Base-by-base conservation (phyloP, 495 filamentous ascomycete species). In the Annulohypoxylon stygium region DNA sequence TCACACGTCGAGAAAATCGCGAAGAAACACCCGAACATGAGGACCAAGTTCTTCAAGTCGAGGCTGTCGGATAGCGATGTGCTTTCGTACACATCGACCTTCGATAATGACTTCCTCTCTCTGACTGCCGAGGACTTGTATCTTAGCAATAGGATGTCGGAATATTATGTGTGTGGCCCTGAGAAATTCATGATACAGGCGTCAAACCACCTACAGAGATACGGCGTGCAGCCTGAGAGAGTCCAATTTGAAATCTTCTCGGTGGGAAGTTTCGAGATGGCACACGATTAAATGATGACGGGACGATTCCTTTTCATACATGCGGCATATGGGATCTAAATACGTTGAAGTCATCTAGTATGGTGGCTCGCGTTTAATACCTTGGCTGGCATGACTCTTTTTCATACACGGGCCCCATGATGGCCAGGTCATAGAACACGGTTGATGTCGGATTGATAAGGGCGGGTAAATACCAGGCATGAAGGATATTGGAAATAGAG, bases 151-250 rank as follows among this genome's bases (percentile, higher is more conserved):
- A 26, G 76, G 2, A 73, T 71, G 50, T 82, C 91, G 0, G 83
- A 88, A 75, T 94, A 93, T 71, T 93, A 86, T 72, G 77, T 93
- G 47, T 93, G 91, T 66, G 90, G 90, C 1, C 89, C 89, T 0
- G 82, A 81, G 45, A 74, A 76, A 25, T 91, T 91, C 79, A 91
- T 91, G 89, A 72, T 76, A 2, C 84, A 85, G 54, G 83, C 84
- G 33, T 73, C 83, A 48, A 70, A 70, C 2, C 78, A 79, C 54
- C 77, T 91, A 45, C 74, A 78, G 61, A 78, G 64, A 1, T 67
- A 75, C 30, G 87, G 88, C 0, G 88, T 90, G 0, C 63, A 64
- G 6, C 75, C 75, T 8, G 84, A 85, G 14, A 82, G 84, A 62
- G 83, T 90, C 10, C 81, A 86, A 66, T 86, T 89, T 81, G 89